These are phyloP conservation scores for Cornus kousa DNA, from an alignment of 148 eudicot genomes.

Conservation along the genomic window DNA sequence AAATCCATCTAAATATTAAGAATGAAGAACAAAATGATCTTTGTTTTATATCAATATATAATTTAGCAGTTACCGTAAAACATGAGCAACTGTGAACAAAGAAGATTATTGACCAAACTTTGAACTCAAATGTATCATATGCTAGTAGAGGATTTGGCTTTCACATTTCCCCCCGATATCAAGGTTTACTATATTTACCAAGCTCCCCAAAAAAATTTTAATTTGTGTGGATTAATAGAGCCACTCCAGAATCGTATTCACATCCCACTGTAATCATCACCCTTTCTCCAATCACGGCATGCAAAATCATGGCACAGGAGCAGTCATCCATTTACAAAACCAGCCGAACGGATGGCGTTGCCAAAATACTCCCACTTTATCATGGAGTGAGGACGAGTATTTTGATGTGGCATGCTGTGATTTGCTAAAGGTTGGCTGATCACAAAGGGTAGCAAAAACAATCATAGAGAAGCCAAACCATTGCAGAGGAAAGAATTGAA, in stretches of 20 bases:
- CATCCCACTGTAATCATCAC: background rate
- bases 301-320: background rate
- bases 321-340: background rate
- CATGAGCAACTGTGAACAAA: background rate
- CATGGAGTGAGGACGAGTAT: background rate
- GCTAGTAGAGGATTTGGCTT: background rate
- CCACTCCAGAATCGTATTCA: background rate
- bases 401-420: background rate
- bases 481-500: background rate
- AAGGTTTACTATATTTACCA: background rate
- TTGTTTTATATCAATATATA: background rate
- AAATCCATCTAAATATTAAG: background rate
- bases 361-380: background rate
- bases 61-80: background rate
- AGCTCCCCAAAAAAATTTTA: constrained; percentile 5
- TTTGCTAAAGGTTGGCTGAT: background rate
- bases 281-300: background rate
- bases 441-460: background rate
- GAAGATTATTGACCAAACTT: background rate
- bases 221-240: background rate
- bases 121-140: background rate
- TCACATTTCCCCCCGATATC: background rate
- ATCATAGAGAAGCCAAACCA: background rate
- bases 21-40: background rate
- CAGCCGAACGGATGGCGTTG: background rate